phyloP scores from a whole-genome alignment of 1,284 basidiomycete genomes.

The Cryptococcus jaspeensis region DNA sequence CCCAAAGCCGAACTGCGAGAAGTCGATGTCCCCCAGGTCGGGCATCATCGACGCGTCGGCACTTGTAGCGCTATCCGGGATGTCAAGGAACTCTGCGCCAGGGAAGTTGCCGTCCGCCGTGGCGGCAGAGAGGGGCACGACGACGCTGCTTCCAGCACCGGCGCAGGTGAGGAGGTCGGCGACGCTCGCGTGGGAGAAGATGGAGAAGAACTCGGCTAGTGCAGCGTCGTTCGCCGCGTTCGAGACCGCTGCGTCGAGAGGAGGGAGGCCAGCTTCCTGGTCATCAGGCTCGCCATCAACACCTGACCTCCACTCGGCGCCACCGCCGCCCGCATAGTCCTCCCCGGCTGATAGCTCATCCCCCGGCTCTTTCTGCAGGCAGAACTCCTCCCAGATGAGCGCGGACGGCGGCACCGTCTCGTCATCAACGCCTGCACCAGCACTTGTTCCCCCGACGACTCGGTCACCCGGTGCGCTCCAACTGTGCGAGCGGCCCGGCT shows the following conservation, averaged over 20 bases:
- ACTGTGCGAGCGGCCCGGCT: too few relatives aligned
- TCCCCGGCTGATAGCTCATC: neutral
- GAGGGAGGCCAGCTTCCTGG: neutral
- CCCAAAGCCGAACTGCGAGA: slow-evolving; percentile 4
- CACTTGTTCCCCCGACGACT: too few relatives aligned
- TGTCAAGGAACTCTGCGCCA: slow-evolving; percentile 11
- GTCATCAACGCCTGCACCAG: too few relatives aligned
- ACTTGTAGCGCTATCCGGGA: slow-evolving; percentile 8
- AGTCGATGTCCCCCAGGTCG: slow-evolving; percentile 5
- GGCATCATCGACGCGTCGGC: neutral
- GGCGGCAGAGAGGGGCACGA: neutral
- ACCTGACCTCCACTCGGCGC: neutral
- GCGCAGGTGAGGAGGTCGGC: too few relatives aligned
- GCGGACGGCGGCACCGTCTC: slow-evolving; percentile 1
- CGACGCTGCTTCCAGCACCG: neutral
- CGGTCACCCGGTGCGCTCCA: too few relatives aligned
- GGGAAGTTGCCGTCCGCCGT: slow-evolving; percentile 4
- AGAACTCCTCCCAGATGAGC: slow-evolving; percentile 14
- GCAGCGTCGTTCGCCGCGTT: neutral
- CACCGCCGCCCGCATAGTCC: neutral
- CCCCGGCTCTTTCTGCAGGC: neutral
- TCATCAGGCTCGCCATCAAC: neutral
- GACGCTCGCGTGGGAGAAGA: neutral
- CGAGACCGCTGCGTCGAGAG: neutral
- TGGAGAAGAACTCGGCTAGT: slow-evolving; percentile 4